These are phyloP conservation scores for Trametes punicea DNA, from an alignment of 768 basidiomycete species.

Conservation along the genomic window DNA sequence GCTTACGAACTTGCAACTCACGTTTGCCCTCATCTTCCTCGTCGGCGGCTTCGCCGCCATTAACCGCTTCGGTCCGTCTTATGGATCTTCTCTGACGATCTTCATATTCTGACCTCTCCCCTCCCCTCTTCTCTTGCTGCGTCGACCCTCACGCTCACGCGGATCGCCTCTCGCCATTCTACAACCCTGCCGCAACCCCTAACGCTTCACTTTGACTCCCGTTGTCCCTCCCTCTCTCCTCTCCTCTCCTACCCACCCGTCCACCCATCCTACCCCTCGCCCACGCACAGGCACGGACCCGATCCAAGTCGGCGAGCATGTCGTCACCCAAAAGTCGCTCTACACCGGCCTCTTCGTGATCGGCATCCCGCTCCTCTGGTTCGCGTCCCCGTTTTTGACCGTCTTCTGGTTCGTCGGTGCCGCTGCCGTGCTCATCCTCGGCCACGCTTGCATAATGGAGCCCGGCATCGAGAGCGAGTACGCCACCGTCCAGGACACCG, in stretches of 20 bases:
- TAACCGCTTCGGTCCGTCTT: conserved; percentile 76
- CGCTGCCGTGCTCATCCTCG: conserved; percentile 78
- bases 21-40: conserved; percentile 83
- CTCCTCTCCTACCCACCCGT: neutral
- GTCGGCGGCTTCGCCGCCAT: conserved; percentile 88
- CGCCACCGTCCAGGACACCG: conserved; percentile 66
- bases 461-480: conserved; percentile 97
- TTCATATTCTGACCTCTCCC: neutral
- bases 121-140: neutral
- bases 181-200: too few relatives aligned
- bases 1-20: conserved; percentile 76
- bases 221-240: neutral
- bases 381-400: conserved; percentile 69
- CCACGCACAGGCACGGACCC: conserved; percentile 70
- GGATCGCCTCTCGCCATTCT: neutral
- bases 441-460: conserved; percentile 85
- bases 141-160: neutral
- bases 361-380: conserved; percentile 85
- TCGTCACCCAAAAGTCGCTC: conserved; percentile 85
- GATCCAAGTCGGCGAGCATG: conserved; percentile 74
- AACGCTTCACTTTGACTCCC: too few relatives aligned
- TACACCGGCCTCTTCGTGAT: conserved; percentile 89
- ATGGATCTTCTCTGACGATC: neutral
- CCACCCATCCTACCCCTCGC: neutral
- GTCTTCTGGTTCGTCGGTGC: conserved; percentile 96